Base-by-base conservation (phyloP, 2,329 filamentous ascomycete genomes). In the Aspergillus texensis region DNA sequence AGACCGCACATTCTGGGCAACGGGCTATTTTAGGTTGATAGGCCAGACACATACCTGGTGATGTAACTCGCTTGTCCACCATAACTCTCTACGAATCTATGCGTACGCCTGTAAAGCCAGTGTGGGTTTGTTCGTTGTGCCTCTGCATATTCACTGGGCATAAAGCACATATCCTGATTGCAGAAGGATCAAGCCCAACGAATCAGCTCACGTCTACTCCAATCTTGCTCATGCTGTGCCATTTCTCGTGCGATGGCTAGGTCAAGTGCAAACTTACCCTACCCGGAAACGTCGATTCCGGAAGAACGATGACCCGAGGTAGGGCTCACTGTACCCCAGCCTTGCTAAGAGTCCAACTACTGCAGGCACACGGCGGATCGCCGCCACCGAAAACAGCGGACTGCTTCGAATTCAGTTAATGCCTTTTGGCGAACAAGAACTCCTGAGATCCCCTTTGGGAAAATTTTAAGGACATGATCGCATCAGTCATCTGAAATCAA, bases 351-450 rank as follows among this genome's bases (percentile, higher is more conserved):
- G 21, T 21, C 19, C 52, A 55, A 26, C 52, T 55, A 55, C 52
- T 55, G 52, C 52, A 55, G 52, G 32, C 52, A 55, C 52, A 26
- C 11, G 19, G 32, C 30, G 52, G 52, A 55, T 55, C 52, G 11
- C 52, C 52, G 52, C 34, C 52, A 24, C 52, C 52, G 52, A 55
- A 55, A 55, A 39, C 52, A 55, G 32, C 52, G 32, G 52, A 55
- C 32, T 39, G 52, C 52, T 54, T 34, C 52, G 52, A 24, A 54
- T 36, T 36, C 52, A 54, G 30, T 12, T 14, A 26, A 54, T 54
- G 52, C 32, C 39, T 12, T 8, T 50, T 12, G 28, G 46, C 24
- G 8, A 28, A 28, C 12, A 4, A 48, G 24, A 24, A 24, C 12
- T 16, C 12, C 12, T 30, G 21, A 9, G n/a, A 32, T 21, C n/a